phyloP scores from a whole-genome alignment of 176 grass and related monocot genomes.

The Musa schizocarpa region DNA sequence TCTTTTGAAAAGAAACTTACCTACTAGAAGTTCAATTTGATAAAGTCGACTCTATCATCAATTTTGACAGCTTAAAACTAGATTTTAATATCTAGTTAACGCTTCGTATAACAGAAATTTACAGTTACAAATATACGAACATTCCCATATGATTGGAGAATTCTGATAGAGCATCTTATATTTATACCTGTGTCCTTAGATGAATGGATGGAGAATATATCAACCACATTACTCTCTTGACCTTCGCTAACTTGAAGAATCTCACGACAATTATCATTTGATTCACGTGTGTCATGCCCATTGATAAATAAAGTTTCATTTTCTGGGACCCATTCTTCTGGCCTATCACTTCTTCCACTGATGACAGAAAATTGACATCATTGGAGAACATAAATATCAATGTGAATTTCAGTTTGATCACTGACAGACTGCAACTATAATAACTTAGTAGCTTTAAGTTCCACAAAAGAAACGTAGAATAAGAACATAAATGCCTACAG shows the following conservation, averaged over 20 bases:
- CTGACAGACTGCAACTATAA: neutral
- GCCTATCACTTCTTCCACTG: conserved; percentile 56
- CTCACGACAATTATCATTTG: conserved; percentile 22
- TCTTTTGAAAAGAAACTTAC: neutral
- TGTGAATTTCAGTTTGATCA: neutral
- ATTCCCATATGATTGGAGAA: too few species aligned
- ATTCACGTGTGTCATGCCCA: conserved; percentile 3
- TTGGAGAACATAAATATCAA: neutral
- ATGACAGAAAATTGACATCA: conserved; percentile 14
- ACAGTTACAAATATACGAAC: too few species aligned
- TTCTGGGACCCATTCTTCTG: conserved; percentile 85
- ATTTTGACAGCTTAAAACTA: neutral
- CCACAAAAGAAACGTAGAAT: neutral
- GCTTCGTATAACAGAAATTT: too few species aligned
- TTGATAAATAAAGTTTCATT: conserved; percentile 18
- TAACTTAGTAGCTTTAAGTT: neutral
- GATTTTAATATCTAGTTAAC: neutral
- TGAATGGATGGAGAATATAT: conserved; percentile 49
- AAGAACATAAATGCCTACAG: conserved; percentile 43
- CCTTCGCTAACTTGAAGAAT: conserved; percentile 16
- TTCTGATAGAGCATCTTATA: too few species aligned
- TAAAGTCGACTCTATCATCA: too few species aligned
- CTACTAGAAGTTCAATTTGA: too few species aligned
- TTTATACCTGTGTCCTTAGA: conserved; percentile 24
- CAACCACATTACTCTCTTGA: conserved; percentile 28